These are phyloP conservation scores for Oehlia diaphana DNA, from an alignment of 192 early-diverging fungal species.

Conservation along the genomic window DNA sequence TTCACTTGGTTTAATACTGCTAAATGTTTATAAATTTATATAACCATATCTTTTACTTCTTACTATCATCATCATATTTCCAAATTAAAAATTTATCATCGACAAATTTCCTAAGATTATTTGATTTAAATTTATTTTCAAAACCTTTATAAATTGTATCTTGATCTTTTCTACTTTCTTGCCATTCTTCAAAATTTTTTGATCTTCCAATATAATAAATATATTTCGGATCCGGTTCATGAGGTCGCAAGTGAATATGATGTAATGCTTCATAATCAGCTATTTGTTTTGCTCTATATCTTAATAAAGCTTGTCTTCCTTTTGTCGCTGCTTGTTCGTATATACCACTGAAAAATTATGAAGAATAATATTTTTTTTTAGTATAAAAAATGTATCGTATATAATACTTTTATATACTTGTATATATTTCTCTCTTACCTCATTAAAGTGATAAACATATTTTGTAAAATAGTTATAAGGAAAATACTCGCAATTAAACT, in stretches of 20 bases:
- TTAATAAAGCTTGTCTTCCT: neutral
- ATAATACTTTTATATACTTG: no score
- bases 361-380: no score
- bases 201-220: neutral
- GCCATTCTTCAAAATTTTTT: neutral
- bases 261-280: neutral
- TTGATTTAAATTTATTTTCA: no score
- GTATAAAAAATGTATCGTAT: no score
- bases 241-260: neutral
- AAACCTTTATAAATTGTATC: no score
- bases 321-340: neutral
- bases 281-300: neutral
- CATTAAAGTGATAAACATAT: neutral
- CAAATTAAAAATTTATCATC: no score
- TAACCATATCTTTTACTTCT: no score
- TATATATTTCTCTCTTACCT: neutral
- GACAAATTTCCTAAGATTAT: no score
- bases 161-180: neutral
- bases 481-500: neutral
- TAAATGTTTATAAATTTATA: no score
- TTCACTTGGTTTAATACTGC: no score
- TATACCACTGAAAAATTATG: neutral
- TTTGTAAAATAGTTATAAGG: neutral
- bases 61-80: no score
- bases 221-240: neutral